A percentile compares a stretch with the other conserved stretches of the same genome.
Evolutionary conservation across 257 asterid genomes (phyloP).

Genomic region (Hygrophila difformis): DNA sequence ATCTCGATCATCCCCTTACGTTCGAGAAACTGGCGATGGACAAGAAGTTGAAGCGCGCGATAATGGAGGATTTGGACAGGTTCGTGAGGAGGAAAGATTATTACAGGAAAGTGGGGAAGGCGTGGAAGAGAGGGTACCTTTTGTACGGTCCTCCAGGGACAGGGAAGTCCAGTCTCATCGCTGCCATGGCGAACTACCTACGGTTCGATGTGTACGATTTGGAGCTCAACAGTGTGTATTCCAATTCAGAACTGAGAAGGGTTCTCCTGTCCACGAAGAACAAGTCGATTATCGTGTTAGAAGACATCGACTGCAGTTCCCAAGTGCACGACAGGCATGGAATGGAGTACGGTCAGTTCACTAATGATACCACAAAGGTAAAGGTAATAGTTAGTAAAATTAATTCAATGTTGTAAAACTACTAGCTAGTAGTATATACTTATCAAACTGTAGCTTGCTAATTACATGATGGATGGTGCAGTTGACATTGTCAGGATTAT

Average conservation of each 20-base stretch:
- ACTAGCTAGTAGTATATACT: no score
- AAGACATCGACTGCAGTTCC: slow-evolving; percentile 20
- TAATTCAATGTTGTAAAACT: no score
- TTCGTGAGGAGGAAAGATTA: slow-evolving; percentile 32
- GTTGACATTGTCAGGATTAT: slow-evolving; percentile 36
- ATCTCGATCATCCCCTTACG: slow-evolving; percentile 41
- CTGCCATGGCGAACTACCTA: no score
- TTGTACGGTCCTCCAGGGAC: slow-evolving; percentile 48
- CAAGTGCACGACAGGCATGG: slow-evolving; percentile 28
- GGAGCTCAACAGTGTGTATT: no score
- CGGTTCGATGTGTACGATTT: no score
- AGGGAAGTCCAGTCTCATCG: slow-evolving; percentile 29
- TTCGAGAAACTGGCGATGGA: slow-evolving; percentile 44
- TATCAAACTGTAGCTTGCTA: no score
- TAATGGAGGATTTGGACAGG: slow-evolving; percentile 34
- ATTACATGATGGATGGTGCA: no score
- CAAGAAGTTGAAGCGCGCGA: slow-evolving; percentile 26
- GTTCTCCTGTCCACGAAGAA: no score
- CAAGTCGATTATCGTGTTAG: slow-evolving; percentile 39
- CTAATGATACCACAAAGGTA: no score
- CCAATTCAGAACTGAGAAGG: no score
- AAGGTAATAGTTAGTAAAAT: no score
- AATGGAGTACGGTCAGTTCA: no score
- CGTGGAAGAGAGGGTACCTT: slow-evolving; percentile 53
- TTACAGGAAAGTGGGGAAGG: slow-evolving; percentile 41